Evolutionary conservation across 2,329 filamentous ascomycete species (phyloP).

Genomic region (Myriangium duriaei): DNA sequence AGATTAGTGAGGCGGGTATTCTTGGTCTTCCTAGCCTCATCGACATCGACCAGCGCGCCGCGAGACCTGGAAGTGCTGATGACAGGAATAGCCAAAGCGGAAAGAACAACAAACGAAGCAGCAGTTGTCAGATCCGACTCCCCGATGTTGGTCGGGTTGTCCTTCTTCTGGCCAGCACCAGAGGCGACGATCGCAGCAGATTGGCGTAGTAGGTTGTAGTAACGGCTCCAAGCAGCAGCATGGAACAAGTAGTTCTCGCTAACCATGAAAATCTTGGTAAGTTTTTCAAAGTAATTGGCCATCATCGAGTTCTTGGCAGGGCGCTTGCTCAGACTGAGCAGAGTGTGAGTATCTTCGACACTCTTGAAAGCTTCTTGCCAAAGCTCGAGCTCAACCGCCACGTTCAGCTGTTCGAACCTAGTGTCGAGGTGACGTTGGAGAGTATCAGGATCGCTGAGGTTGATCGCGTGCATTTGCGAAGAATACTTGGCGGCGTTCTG

Average conservation of each 20-base stretch:
- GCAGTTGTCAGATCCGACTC: constrained; percentile 88
- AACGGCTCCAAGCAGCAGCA: constrained; percentile 90
- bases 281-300: constrained; percentile 99
- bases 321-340: constrained; percentile 94
- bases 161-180: constrained; percentile 81
- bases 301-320: constrained; percentile 99
- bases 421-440: constrained; percentile 95
- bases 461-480: constrained; percentile 98
- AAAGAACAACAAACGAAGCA: constrained; percentile 88
- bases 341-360: constrained; percentile 95
- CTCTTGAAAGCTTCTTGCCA: constrained; percentile 99
- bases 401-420: constrained; percentile 95
- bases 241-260: constrained; percentile 99
- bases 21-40: constrained; percentile 97
- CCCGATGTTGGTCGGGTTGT: constrained; percentile 71
- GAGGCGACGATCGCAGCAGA: constrained; percentile 71
- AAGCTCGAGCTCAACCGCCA: constrained; percentile 91
- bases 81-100: constrained; percentile 93
- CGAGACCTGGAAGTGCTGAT: constrained; percentile 97
- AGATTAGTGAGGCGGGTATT: constrained; percentile 94
- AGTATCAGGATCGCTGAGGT: constrained; percentile 93
- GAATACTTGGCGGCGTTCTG: constrained; percentile 99
- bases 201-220: constrained; percentile 91
- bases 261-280: constrained; percentile 95
- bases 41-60: constrained; percentile 89